Conservation (phyloP, 2,329 filamentous ascomycete genomes). For the Aspergillus sp. region DNA sequence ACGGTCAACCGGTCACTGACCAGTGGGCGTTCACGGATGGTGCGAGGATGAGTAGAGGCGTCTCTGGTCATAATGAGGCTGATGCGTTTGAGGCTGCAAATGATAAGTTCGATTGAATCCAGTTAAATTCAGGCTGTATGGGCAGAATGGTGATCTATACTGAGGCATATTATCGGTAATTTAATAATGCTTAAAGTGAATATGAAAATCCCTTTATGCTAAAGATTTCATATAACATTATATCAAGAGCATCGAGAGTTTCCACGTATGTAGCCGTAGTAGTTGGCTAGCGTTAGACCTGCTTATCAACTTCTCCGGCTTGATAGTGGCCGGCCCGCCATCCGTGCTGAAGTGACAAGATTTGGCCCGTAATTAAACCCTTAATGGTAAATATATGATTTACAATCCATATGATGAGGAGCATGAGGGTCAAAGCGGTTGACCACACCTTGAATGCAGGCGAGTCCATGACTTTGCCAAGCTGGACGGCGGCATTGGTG, state of each 20-base stretch:
- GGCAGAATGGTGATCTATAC: too few species aligned
- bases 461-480: conserved; percentile 43
- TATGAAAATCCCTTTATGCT: too few species aligned
- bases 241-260: too few species aligned
- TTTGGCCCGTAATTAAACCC: conserved; percentile 31
- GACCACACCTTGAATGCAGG: conserved; percentile 43
- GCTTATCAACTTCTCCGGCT: neutral
- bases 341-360: conserved; percentile 33
- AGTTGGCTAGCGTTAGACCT: neutral
- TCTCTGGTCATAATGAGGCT: neutral
- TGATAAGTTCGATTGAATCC: neutral
- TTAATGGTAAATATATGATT: conserved; percentile 35
- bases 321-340: conserved; percentile 16
- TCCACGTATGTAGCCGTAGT: too few species aligned
- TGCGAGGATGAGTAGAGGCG: neutral
- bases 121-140: too few species aligned
- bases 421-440: conserved; percentile 36
- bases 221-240: too few species aligned
- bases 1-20: neutral
- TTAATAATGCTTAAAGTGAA: too few species aligned
- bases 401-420: conserved; percentile 38
- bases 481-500: conserved; percentile 40
- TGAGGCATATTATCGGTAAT: too few species aligned
- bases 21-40: neutral
- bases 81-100: conserved; percentile 2